These are phyloP conservation scores for Moniliella sp. DNA, from an alignment of 1,284 basidiomycete species.

Conservation along the genomic window DNA sequence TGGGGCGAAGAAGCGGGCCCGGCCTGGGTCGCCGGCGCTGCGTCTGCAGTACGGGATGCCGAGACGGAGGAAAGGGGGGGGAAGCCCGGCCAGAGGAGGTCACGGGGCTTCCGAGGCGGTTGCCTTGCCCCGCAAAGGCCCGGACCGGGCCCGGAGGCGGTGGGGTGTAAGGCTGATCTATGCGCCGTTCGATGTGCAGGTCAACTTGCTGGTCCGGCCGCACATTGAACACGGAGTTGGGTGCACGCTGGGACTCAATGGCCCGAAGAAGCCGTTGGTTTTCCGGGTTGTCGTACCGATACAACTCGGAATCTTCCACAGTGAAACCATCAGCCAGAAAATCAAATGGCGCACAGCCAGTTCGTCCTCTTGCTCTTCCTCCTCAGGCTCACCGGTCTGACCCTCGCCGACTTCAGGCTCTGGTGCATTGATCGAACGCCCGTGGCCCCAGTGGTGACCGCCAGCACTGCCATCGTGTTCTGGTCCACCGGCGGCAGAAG, in stretches of 20 bases:
- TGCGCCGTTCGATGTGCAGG: slow-evolving; percentile 55
- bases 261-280: slow-evolving; percentile 53
- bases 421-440: slow-evolving; percentile 2
- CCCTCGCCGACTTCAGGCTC: slow-evolving; percentile 2
- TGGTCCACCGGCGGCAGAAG: not conserved
- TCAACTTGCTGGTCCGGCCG: slow-evolving; percentile 51
- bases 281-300: slow-evolving; percentile 60
- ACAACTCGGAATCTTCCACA: slow-evolving; percentile 67
- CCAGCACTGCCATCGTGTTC: slow-evolving; percentile 4
- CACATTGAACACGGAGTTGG: slow-evolving; percentile 37
- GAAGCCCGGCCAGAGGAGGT: slow-evolving; percentile 7
- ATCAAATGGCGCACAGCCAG: slow-evolving; percentile 51
- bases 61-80: slow-evolving; percentile 8
- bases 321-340: slow-evolving; percentile 90
- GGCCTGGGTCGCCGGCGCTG: slow-evolving; percentile 12
- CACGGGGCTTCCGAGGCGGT: slow-evolving; percentile 48
- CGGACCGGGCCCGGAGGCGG: slow-evolving; percentile 36
- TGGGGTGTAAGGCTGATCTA: slow-evolving; percentile 52
- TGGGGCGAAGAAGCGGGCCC: slow-evolving; percentile 2
- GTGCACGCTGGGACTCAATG: slow-evolving; percentile 54
- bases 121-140: slow-evolving; percentile 55
- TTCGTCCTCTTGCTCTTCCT: slow-evolving; percentile 31
- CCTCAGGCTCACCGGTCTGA: slow-evolving; percentile 34
- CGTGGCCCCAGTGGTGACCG: slow-evolving; percentile 4
- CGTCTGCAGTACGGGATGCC: slow-evolving; percentile 15